Evolutionary conservation across 495 filamentous ascomycete species (phyloP), one percentile per base, ranked within the genome.

Genomic region (Cercophora newfieldiana): DNA sequence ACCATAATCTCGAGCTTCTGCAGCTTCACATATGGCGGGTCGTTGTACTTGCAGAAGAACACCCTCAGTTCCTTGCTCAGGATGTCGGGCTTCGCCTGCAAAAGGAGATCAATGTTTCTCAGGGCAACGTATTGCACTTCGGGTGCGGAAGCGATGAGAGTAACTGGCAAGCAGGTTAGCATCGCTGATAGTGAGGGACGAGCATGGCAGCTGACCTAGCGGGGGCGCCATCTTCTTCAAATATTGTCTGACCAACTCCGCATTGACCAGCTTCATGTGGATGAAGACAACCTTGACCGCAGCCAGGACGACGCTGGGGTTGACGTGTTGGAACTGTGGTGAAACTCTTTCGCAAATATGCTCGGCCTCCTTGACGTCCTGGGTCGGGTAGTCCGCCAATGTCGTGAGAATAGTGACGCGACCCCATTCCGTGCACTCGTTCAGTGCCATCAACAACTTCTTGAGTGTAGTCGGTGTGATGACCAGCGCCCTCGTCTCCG

Each of bases 11-110:
- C 95, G 53, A 99, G 87, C 67, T 99, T 99, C 77, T 97, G 89
- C 30, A 99, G 87, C 75, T 99, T 99, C 77, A 99, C 90, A 72
- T 99, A 99, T 18, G 92, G 93, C 1, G 95, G 95, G 73, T 99
- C 95, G 75, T 99, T 97, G 81, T 99, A 99, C 81, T 99, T 99
- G 89, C 95, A 99, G 81, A 98, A 99, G 81, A 99, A 99, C 1
- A 99, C 95, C 55, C 95, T 88, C 59, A 99, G 88, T 78, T 99
- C 95, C 75, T 98, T 98, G 80, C 91, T 95, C 1, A 99, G 82
- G 57, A 99, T 97, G 72, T 96, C 94, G 1, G 95, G 94, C 69
- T 97, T 92, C 68, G 96, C 94, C 77, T 99, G 95, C 33, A 99
- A 83, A 5, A 99, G 82, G 53, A 99, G 87, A 67, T 98, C 95